Percentiles rank a stretch among this genome's conserved stretches.
Evolutionary conservation across 2,329 filamentous ascomycete species (phyloP).

Genomic region (Fusarium abutilonis): DNA sequence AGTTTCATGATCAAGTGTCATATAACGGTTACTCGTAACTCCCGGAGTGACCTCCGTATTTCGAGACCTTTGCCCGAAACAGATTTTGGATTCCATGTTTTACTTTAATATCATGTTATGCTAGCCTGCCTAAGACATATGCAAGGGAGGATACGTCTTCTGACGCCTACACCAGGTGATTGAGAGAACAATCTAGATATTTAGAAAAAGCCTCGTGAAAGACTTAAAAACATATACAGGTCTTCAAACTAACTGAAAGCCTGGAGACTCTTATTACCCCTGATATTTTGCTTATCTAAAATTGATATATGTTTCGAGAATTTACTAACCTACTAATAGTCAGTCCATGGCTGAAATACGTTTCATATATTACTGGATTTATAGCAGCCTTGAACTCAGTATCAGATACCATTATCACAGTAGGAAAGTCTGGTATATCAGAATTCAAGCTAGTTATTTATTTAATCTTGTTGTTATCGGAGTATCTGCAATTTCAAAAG

Average conservation of each 20-base stretch:
- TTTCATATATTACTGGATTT: too few species aligned
- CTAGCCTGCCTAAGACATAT: background rate
- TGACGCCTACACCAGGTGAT: background rate
- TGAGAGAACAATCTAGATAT: too few species aligned
- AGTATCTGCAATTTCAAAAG: background rate
- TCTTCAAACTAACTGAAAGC: too few species aligned
- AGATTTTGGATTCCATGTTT: constrained; percentile 23
- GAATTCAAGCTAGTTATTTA: background rate
- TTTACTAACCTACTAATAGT: too few species aligned
- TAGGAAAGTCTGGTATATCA: too few species aligned
- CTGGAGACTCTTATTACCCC: too few species aligned
- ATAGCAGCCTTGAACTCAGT: background rate
- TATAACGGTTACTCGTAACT: constrained; percentile 14
- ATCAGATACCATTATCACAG: background rate
- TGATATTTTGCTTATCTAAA: too few species aligned
- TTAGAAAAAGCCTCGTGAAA: too few species aligned
- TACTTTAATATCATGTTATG: constrained; percentile 1
- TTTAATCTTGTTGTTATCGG: too few species aligned
- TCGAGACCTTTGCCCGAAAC: constrained; percentile 35
- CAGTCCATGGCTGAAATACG: too few species aligned
- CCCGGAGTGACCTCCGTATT: constrained; percentile 21
- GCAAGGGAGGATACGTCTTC: background rate
- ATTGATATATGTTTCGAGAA: too few species aligned
- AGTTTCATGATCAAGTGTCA: background rate
- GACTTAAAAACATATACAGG: too few species aligned